Base-by-base conservation (phyloP, 768 basidiomycete species). In the Cubamyces sp. region DNA sequence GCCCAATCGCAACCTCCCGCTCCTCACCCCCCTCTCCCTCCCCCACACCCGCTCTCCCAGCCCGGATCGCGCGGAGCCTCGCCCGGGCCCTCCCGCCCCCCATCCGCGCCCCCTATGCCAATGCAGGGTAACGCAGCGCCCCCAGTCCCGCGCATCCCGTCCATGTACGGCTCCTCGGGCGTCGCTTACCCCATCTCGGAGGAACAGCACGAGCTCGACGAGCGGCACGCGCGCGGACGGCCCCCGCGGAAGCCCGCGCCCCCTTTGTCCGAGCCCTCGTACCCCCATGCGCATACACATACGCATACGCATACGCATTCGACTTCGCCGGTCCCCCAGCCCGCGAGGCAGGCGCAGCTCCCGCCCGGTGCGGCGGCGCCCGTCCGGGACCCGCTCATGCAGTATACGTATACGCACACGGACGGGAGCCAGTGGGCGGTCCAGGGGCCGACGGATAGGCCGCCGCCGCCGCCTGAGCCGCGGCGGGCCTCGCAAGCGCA, bases 141-240 rank as follows among this genome's bases (percentile, higher is more conserved):
- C n/a, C 69, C 70, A 15, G 66, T 71, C 14, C 71, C 71, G 26
- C 59, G 62, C 39, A 66, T 68, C 19, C 71, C 71, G 14, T 42
- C 60, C 1, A 60, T 49, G 55, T 65, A 64, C 51, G 54, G 51
- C 21, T 30, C 34, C n/a, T 23, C 57, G 43, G n/a, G 56, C 39
- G 48, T 14, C 26, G 25, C 48, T 3, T 49, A 34, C 43, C 42
- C 42, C 42, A 43, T 43, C 42, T 43, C 42, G 5, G 18, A 43
- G 19, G 42, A 43, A 12, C 19, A 18, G 42, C 19, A 16, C 42
- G 18, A 43, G 37, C 21, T 23, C 19, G 55, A 45, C 18, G 42
- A 26, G 55, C 15, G 19, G 41, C 23, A 26, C 19, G 26, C 23
- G 8, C 49, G 52, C 19, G 60, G 51, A 7, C 30, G 43, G 41